Base-by-base conservation (phyloP, 441 rosid genomes). In the Mallotus repandus region DNA sequence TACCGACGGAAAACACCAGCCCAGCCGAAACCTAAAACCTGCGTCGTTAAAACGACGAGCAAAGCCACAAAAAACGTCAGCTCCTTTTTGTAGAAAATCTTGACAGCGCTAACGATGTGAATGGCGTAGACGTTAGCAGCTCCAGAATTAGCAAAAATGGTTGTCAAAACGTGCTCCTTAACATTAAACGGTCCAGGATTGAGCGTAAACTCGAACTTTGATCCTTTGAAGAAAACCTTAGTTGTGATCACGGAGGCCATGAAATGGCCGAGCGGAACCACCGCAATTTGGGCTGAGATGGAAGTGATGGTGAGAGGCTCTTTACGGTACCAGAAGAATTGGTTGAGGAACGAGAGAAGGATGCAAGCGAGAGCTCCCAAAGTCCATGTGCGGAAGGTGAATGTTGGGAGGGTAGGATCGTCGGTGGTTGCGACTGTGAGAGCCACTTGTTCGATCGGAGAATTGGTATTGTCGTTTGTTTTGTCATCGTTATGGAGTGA, bases 1-100 rank as follows among this genome's bases (percentile, higher is more conserved):
- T 94, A 90, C 65, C 83, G 86, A 18, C 98, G 84, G 80, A 92
- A 92, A 56, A 94, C 82, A 7, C 98, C 98, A 4, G 98, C 97
- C 98, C 98, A 94, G 14, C 98, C 98, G 75, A 94, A 90, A 15
- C 98, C 98, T 79, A 94, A 69, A 73, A 94, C 94, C 88, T 94
- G 98, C 7, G 98, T 89, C 15, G 97, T 94, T 45, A 92, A 45
- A 68, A 94, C 86, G 4, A 92, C 92, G 0, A 92, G 80, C 63
- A 92, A 80, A 68, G 97, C 92, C 54, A 92, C 92, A 0, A 89
- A 84, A 82, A 92, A 94, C 8, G 88, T 81, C 68, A 94, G 76
- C 65, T 91, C 85, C 80, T 82, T 78, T 87, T 88, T 92, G 76
- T 94, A 94, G 76, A 94, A 94, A 54, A 89, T 86, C 76, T 92